Evolutionary conservation across 805 yeast species (phyloP), one percentile per base, ranked within the genome.

Genomic region (Candida germanica): DNA sequence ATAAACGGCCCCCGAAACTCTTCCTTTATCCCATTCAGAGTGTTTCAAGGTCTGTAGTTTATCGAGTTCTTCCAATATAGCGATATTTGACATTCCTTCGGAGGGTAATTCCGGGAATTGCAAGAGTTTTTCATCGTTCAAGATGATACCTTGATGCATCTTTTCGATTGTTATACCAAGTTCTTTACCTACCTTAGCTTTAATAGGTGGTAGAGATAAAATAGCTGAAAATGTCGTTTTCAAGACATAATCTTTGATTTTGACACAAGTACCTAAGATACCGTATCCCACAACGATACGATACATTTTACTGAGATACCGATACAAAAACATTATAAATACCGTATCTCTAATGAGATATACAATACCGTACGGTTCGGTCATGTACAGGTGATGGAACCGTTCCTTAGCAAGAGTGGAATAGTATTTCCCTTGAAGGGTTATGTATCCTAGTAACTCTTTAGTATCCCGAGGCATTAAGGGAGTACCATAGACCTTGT

Each of bases 1-100:
- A 52, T 91, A 91, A 8, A 91, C 97, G 0, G 97, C 98, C 5
- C 98, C 98, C 12, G 95, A 84, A 3, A 91, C 83, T 47, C 79
- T 73, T 4, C 98, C 98, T 27, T 71, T 68, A 53, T 80, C 73
- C 96, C 97, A 91, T 38, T 80, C 82, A 1, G 87, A 68, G 46
- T 84, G 87, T 38, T 79, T 73, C 46, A 88, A 51, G 0, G 52
- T 41, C 24, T 69, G 62, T 20, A 78, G 60, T 20, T 61, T 57
- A 23, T 77, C 73, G 39, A 93, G 60, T 39, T 80, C 77, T 0
- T 49, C 49, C 19, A 69, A 36, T 7, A 93, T 72, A 13, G 58
- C 59, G 1, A 54, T 58, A 11, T 70, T 64, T 2, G 71, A 24
- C 34, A 84, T 53, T 0, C 96, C 96, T 1, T 50, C 29, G 1